Evolutionary conservation across 225 moss, liverwort and hornwort genomes (phyloP).

Genomic region (Physcomitrium patens): DNA sequence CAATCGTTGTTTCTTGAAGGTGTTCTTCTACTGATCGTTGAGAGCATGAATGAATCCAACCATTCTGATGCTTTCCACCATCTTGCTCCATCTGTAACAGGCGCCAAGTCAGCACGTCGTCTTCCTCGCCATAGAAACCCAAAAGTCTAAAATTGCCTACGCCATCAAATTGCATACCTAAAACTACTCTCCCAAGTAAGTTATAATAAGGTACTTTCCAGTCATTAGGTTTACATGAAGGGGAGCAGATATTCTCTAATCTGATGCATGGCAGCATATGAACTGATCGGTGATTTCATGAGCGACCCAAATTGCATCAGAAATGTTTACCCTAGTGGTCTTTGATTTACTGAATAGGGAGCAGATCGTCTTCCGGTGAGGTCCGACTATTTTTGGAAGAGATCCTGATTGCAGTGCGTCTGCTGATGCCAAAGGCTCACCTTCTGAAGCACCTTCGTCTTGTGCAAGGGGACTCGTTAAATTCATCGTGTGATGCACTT

Average conservation of each 20-base stretch:
- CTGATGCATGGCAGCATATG: background rate
- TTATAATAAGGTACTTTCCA: background rate
- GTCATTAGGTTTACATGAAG: background rate
- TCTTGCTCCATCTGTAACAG: constrained; percentile 41
- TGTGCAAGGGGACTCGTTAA: background rate
- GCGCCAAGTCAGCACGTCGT: constrained; percentile 25
- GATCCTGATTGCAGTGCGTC: background rate
- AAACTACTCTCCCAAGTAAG: background rate
- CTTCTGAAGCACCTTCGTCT: constrained; percentile 15
- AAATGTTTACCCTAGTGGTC: constrained; percentile 16
- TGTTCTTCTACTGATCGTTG: constrained; percentile 51
- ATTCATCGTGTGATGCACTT: constrained; percentile 13
- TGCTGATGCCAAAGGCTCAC: background rate
- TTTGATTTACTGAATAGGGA: constrained; percentile 8
- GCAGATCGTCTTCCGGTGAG: constrained; percentile 6
- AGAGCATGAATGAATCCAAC: constrained; percentile 47
- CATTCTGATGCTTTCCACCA: constrained; percentile 48
- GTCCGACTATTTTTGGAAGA: background rate
- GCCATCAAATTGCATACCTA: background rate
- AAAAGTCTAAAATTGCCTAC: background rate
- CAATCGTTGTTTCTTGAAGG: constrained; percentile 49
- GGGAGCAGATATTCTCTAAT: background rate
- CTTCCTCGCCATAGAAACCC: constrained; percentile 6
- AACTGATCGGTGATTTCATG: too few relatives aligned
- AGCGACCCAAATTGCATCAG: too few relatives aligned